phyloP scores from a whole-genome alignment of 2,329 filamentous ascomycete species.

The Penicillium sp. region DNA sequence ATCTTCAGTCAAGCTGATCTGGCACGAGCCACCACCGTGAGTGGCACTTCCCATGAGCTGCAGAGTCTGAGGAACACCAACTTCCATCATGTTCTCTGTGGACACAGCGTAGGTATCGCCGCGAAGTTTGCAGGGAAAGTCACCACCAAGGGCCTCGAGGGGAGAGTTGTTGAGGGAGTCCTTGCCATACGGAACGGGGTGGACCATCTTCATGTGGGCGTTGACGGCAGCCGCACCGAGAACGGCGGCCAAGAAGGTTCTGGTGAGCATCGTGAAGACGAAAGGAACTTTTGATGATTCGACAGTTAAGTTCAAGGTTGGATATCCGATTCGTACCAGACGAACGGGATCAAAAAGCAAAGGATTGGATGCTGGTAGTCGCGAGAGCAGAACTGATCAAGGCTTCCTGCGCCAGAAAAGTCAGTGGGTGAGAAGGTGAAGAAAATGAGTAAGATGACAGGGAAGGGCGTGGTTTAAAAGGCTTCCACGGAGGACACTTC shows the following conservation, averaged over 20 bases:
- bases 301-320: conserved; percentile 24
- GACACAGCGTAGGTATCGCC: conserved; percentile 43
- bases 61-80: conserved; percentile 65
- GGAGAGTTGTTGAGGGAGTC: conserved; percentile 64
- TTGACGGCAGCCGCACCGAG: conserved; percentile 59
- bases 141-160: conserved; percentile 57
- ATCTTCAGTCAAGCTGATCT: conserved; percentile 83
- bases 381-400: conserved; percentile 10
- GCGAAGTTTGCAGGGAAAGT: conserved; percentile 83
- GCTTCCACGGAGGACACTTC: neutral
- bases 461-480: neutral
- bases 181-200: conserved; percentile 65
- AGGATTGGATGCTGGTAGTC: conserved; percentile 27
- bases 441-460: neutral
- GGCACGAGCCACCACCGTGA: conserved; percentile 92
- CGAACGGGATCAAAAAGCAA: conserved; percentile 30
- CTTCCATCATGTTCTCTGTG: conserved; percentile 61
- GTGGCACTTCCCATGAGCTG: conserved; percentile 71
- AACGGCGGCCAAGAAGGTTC: conserved; percentile 42
- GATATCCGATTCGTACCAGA: conserved; percentile 40
- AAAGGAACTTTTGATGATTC: conserved; percentile 14
- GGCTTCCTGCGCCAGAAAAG: conserved; percentile 17
- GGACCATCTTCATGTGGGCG: conserved; percentile 75
- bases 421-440: conserved; percentile 14
- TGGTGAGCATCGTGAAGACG: conserved; percentile 34